These are phyloP conservation scores for Raphanus raphanistrum DNA, from an alignment of 345 rosid genomes.

Conservation along the genomic window DNA sequence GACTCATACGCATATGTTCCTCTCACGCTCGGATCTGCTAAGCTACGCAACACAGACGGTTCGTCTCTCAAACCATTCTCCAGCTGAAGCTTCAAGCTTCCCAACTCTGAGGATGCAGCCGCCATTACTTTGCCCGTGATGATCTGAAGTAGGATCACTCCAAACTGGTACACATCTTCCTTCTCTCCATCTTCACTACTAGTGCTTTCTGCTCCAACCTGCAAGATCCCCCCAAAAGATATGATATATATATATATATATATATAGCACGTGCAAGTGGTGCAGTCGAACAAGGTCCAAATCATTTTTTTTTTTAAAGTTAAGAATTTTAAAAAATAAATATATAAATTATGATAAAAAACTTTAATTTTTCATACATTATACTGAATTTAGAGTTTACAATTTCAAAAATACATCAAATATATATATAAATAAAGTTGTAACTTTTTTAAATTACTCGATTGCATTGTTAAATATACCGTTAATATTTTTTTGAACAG, in stretches of 20 bases:
- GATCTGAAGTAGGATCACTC: constrained; percentile 66
- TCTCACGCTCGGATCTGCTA: constrained; percentile 62
- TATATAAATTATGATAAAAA: no score
- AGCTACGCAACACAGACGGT: constrained; percentile 49
- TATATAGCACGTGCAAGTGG: no score
- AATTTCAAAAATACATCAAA: no score
- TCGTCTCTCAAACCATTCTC: constrained; percentile 61
- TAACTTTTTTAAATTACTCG: no score
- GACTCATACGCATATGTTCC: constrained; percentile 83
- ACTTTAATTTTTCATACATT: no score
- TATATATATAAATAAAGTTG: no score
- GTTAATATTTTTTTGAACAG: no score
- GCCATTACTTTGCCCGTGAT: constrained; percentile 61
- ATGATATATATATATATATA: not conserved
- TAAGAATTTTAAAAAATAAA: no score
- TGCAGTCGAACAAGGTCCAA: no score
- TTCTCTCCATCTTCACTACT: constrained; percentile 58
- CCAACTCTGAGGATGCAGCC: constrained; percentile 52
- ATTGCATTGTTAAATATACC: no score
- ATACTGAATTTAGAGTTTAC: no score
- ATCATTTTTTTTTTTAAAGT: no score
- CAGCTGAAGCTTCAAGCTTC: constrained; percentile 59
- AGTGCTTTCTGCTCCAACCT: constrained; percentile 64
- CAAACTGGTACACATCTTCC: constrained; percentile 91
- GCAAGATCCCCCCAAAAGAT: constrained; percentile 4